A percentile compares a stretch with the other conserved stretches of the same genome.
These are phyloP conservation scores for Chytriomyces sp. DNA, from an alignment of 192 early-diverging fungal species.

Conservation along the genomic window DNA sequence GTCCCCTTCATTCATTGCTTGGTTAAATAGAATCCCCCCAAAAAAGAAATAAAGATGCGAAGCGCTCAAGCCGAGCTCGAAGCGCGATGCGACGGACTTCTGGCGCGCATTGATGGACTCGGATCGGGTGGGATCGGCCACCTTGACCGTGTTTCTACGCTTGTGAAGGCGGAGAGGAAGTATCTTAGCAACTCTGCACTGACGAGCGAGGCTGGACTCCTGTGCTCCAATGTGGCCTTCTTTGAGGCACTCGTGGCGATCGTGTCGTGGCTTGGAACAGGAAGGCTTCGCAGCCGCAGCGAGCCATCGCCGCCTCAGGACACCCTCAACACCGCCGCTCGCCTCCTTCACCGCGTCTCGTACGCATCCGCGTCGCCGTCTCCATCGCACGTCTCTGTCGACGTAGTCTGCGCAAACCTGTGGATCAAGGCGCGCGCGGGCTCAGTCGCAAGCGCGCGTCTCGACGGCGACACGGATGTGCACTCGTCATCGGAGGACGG, in stretches of 20 bases:
- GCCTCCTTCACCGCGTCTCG: no score
- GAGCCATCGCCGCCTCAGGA: no score
- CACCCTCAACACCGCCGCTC: no score
- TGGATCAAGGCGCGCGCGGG: conserved; percentile 57
- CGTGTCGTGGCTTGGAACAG: neutral
- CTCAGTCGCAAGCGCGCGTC: conserved; percentile 6
- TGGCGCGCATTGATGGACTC: no score
- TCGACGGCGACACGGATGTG: conserved; percentile 13
- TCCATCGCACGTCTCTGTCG: conserved; percentile 45
- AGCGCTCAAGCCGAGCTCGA: no score
- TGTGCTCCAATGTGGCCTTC: conserved; percentile 47
- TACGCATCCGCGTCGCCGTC: no score
- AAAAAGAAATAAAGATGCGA: no score
- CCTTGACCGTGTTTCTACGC: neutral
- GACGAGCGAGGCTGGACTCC: neutral
- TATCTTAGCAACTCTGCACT: neutral
- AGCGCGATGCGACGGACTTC: no score
- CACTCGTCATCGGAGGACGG: neutral
- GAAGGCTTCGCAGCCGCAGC: neutral
- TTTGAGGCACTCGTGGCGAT: conserved; percentile 32
- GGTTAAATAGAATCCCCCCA: no score
- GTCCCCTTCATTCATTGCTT: no score
- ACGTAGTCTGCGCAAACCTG: conserved; percentile 22
- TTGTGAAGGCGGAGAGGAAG: neutral
- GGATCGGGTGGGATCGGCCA: no score